Base-by-base conservation (phyloP, 2,329 filamentous ascomycete genomes). In the Cryphonectria naterciae region DNA sequence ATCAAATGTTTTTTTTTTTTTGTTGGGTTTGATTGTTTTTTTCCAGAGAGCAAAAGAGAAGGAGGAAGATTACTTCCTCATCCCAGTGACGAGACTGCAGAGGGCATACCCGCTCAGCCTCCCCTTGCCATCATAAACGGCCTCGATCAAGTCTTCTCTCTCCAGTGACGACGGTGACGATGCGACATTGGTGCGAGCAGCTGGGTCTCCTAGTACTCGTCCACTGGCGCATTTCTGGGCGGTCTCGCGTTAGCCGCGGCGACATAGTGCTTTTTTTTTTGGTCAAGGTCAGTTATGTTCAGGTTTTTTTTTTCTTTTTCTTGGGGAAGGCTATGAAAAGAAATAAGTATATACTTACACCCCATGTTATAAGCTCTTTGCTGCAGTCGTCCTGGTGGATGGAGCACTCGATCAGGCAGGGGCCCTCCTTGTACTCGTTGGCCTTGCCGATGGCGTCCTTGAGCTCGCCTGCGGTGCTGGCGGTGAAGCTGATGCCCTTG, bases 341-440 rank as follows among this genome's bases (percentile, higher is more conserved):
- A 25, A 2, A 49, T 15, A 35, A 10, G 4, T 32, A 10, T 13
- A 1, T 68, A 68, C 66, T 68, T 68, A 68, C 66, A 68, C 76
- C 76, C 76, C 76, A 77, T 6, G 76, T 77, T 39, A 77, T 77
- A 54, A 77, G 70, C 72, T 77, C 76, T 70, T 70, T 72, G 60
- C 73, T 75, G 71, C 76, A 77, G 54, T 77, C 76, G 58, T 77
- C 76, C 75, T 77, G 76, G 67, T 77, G 72, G 66, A 77, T 77
- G 11, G 71, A 69, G 64, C 75, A 76, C 75, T 77, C 76, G 60
- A 77, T 75, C 63, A 77, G 69, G 37, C 75, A 75, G 1, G 76
- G 76, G 19, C 76, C 76, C 13, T 72, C 72, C 67, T 72, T 74
- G 69, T 76, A 68, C 63, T 72, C 71, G 46, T 39, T 60, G 22